Evolutionary conservation across 805 yeast genomes (phyloP).

Genomic region (Candida maris): DNA sequence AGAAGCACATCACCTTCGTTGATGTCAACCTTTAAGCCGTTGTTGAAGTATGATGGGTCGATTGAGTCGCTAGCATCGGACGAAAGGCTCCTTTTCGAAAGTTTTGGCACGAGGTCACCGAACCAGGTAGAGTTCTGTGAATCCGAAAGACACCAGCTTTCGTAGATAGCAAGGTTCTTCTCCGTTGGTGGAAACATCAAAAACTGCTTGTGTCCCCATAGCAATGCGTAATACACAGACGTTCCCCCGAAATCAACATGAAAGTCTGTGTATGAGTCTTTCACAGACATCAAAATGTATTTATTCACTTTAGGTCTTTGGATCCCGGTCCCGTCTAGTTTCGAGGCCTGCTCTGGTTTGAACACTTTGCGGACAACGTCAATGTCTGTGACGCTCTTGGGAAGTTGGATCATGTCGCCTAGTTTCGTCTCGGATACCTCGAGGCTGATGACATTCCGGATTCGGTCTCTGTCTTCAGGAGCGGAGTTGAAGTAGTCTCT

Average conservation of each 20-base stretch:
- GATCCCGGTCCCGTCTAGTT: slow-evolving; percentile 14
- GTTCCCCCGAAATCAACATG: slow-evolving; percentile 93
- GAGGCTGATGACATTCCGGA: slow-evolving; percentile 75
- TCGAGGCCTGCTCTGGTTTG: slow-evolving; percentile 25
- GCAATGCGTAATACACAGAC: slow-evolving; percentile 80
- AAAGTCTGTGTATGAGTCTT: slow-evolving; percentile 79
- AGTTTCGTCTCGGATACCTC: slow-evolving; percentile 64
- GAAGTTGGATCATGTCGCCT: slow-evolving; percentile 52
- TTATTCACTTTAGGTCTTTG: slow-evolving; percentile 60
- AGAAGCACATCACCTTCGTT: slow-evolving; percentile 69
- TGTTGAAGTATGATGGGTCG: slow-evolving; percentile 31
- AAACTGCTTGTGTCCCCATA: slow-evolving; percentile 72
- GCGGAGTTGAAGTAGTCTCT: slow-evolving; percentile 57
- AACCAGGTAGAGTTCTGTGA: slow-evolving; percentile 64
- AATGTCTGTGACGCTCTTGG: slow-evolving; percentile 56
- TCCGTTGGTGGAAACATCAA: slow-evolving; percentile 76
- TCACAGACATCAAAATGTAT: slow-evolving; percentile 83
- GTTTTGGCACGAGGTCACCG: slow-evolving; percentile 42
- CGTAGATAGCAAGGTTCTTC: slow-evolving; percentile 56
- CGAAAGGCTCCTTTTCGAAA: slow-evolving; percentile 4
- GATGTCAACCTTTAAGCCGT: slow-evolving; percentile 32
- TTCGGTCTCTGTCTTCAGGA: slow-evolving; percentile 51
- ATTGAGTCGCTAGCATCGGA: background rate
- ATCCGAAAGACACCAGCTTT: slow-evolving; percentile 66
- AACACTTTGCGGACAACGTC: slow-evolving; percentile 73